Conservation (phyloP, 1,139 yeast genomes). For the Spathaspora sp. region DNA sequence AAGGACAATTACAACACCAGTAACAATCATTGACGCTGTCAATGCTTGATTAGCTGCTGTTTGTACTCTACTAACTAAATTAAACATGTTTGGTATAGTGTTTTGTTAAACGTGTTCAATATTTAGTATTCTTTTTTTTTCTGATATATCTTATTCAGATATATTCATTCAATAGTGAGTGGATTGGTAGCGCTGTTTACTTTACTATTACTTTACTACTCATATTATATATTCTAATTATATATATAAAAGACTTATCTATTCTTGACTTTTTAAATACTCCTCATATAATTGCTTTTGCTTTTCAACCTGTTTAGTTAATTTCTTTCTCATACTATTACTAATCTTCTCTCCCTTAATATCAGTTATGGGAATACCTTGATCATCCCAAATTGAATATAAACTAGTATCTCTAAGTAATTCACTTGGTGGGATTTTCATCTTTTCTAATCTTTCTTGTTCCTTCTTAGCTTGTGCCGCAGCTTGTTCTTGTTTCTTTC, state of each 20-base stretch:
- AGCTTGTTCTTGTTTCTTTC: constrained; percentile 40
- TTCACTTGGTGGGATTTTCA: constrained; percentile 67
- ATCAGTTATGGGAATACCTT: constrained; percentile 80
- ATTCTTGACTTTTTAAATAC: constrained; percentile 31
- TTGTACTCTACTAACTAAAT: constrained; percentile 46
- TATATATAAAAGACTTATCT: not conserved
- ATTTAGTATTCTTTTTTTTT: not conserved
- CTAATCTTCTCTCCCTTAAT: constrained; percentile 82
- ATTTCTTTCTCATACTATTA: constrained; percentile 82
- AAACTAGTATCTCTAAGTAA: constrained; percentile 60
- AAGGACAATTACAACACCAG: constrained; percentile 45
- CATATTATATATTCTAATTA: not conserved
- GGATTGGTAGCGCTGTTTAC: not conserved
- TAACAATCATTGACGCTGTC: constrained; percentile 49
- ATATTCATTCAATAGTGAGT: not conserved
- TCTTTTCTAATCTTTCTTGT: constrained; percentile 64
- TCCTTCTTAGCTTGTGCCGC: constrained; percentile 56
- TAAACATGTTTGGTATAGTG: constrained; percentile 31
- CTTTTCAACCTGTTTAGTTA: constrained; percentile 70
- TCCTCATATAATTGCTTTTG: constrained; percentile 83
- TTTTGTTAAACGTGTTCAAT: constrained; percentile 1
- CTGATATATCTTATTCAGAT: too few relatives aligned
- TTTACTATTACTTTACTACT: not conserved
- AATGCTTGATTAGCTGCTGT: constrained; percentile 55
- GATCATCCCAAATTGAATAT: constrained; percentile 78